phyloP scores from a whole-genome alignment of 306 rosid genomes.

The Carpinus viminea region DNA sequence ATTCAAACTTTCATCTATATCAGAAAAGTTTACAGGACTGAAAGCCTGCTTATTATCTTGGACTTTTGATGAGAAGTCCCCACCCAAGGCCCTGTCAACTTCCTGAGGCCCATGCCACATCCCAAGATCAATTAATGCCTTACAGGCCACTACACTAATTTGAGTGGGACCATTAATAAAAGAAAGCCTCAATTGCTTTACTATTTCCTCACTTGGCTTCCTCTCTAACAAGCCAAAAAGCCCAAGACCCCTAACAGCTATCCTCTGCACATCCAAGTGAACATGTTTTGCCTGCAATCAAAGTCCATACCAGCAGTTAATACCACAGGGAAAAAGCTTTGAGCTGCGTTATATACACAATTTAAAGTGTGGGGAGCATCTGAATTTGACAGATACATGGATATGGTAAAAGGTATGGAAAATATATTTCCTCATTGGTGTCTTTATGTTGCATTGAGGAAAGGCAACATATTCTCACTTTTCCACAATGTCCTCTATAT shows the following conservation, averaged over 20 bases:
- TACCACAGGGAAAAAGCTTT: neutral
- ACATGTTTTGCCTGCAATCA: slow-evolving; percentile 83
- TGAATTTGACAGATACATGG: neutral
- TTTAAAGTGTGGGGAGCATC: neutral
- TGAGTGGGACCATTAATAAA: slow-evolving; percentile 64
- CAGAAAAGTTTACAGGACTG: slow-evolving; percentile 56
- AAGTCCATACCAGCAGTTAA: slow-evolving; percentile 24
- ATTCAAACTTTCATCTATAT: slow-evolving; percentile 44
- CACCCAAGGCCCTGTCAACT: slow-evolving; percentile 59
- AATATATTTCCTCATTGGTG: neutral
- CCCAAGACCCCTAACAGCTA: slow-evolving; percentile 84
- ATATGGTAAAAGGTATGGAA: neutral
- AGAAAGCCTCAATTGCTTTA: slow-evolving; percentile 71
- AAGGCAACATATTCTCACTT: neutral
- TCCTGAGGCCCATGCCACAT: slow-evolving; percentile 94
- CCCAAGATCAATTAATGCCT: slow-evolving; percentile 78
- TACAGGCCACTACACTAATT: slow-evolving; percentile 69
- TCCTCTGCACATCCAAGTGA: slow-evolving; percentile 86
- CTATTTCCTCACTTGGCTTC: slow-evolving; percentile 67
- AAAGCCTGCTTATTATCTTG: slow-evolving; percentile 46
- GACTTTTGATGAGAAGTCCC: slow-evolving; percentile 32
- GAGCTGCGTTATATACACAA: neutral
- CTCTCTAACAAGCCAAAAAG: slow-evolving; percentile 90
- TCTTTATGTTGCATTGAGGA: neutral
- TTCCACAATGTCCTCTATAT: neutral